phyloP scores from a whole-genome alignment of 768 basidiomycete genomes.

The Infundibulicybe gibba region DNA sequence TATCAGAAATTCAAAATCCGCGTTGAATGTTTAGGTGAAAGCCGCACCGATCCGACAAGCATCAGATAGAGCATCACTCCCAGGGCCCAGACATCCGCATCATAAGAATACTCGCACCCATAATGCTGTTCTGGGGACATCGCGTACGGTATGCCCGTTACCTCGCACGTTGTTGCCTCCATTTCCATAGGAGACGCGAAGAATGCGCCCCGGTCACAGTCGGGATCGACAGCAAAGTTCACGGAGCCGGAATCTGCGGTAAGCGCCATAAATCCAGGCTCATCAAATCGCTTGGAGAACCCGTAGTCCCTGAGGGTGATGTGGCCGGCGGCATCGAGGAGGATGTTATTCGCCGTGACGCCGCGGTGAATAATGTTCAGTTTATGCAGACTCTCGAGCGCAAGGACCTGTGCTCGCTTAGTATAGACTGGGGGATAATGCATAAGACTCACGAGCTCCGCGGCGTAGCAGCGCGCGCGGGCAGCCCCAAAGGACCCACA shows the following conservation, averaged over 20 bases:
- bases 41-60: slow-evolving; percentile 44
- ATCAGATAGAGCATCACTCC: slow-evolving; percentile 69
- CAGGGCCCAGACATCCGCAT: slow-evolving; percentile 66
- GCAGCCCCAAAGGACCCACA: slow-evolving; percentile 4
- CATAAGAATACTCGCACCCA: slow-evolving; percentile 13
- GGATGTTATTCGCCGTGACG: slow-evolving; percentile 16
- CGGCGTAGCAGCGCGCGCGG: slow-evolving; percentile 13
- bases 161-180: slow-evolving; percentile 6
- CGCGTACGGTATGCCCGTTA: slow-evolving; percentile 14
- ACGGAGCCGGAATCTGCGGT: neutral
- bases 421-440: neutral
- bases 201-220: too few relatives aligned
- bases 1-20: too few relatives aligned
- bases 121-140: slow-evolving; percentile 15
- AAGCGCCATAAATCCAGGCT: slow-evolving; percentile 1
- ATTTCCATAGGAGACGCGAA: too few relatives aligned
- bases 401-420: slow-evolving; percentile 6
- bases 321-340: slow-evolving; percentile 11
- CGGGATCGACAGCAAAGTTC: too few relatives aligned
- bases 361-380: slow-evolving; percentile 14
- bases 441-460: slow-evolving; percentile 16
- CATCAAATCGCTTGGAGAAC: slow-evolving; percentile 2
- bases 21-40: neutral
- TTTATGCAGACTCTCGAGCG: slow-evolving; percentile 10
- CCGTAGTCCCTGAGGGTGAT: slow-evolving; percentile 15